These are phyloP conservation scores for Pythium dissotocum DNA, from an alignment of 352 stramenopile genomes.

Conservation along the genomic window DNA sequence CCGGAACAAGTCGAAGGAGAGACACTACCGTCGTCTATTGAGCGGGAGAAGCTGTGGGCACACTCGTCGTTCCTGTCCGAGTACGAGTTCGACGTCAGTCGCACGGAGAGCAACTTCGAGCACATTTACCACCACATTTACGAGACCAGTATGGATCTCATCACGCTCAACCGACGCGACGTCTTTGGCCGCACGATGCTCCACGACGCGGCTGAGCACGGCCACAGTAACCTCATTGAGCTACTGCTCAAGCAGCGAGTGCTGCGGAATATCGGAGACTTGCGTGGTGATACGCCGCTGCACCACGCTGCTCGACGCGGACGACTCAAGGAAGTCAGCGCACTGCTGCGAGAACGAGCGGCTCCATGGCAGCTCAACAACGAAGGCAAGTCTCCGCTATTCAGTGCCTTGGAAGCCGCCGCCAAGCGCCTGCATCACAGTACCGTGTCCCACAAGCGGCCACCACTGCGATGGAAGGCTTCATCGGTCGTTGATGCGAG, in stretches of 20 bases:
- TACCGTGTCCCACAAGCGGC: conserved; percentile 16
- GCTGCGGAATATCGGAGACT: conserved; percentile 42
- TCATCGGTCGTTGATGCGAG: not conserved
- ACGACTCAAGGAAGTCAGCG: conserved; percentile 52
- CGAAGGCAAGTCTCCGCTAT: conserved; percentile 57
- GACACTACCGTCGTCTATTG: too few species aligned
- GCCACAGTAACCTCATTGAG: conserved; percentile 51
- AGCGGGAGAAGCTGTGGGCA: conserved; percentile 7
- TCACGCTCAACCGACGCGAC: conserved; percentile 54
- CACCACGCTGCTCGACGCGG: conserved; percentile 53
- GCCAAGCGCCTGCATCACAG: conserved; percentile 22
- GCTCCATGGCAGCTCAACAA: conserved; percentile 42
- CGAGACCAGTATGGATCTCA: conserved; percentile 39
- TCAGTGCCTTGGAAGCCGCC: conserved; percentile 49
- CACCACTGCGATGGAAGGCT: conserved; percentile 12
- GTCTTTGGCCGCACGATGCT: conserved; percentile 57
- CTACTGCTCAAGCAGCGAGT: conserved; percentile 48
- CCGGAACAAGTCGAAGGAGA: not conserved
- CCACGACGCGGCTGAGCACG: conserved; percentile 61
- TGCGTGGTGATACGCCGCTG: conserved; percentile 51
- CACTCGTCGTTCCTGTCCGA: conserved; percentile 51
- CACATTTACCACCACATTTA: conserved; percentile 50
- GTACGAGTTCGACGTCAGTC: conserved; percentile 61
- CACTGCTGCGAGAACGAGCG: conserved; percentile 47
- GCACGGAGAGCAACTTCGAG: conserved; percentile 61